These are phyloP conservation scores for Graphilbum ipis-grandicollis DNA, from an alignment of 2,329 filamentous ascomycete genomes.

Conservation along the genomic window DNA sequence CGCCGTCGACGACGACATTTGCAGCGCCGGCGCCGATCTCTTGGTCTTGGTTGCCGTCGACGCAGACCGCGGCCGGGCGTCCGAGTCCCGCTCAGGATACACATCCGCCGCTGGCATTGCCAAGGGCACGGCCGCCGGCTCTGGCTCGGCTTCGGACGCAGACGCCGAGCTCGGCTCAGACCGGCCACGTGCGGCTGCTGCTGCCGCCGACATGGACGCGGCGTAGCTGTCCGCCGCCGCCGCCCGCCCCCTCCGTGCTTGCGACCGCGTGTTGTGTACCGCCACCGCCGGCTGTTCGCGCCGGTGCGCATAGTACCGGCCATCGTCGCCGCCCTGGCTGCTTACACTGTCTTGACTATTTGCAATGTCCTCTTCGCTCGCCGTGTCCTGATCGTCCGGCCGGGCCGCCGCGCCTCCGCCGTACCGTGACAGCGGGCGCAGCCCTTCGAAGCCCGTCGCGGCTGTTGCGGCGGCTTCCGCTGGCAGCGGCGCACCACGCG, in stretches of 20 bases:
- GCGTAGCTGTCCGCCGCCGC: no score
- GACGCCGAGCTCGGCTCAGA: neutral
- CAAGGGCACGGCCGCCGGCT: no score
- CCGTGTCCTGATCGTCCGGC: conserved; percentile 10
- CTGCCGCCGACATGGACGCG: no score
- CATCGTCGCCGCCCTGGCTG: neutral
- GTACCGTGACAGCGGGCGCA: no score
- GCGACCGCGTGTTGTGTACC: neutral
- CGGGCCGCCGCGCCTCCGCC: no score
- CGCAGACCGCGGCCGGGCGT: no score
- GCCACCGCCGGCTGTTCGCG: neutral
- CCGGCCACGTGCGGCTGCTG: no score
- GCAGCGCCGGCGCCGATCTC: conserved; percentile 1
- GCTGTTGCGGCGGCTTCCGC: conserved; percentile 15
- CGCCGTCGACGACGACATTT: conserved; percentile 3
- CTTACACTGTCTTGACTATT: neutral
- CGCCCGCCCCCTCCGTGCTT: neutral
- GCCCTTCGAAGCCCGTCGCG: no score
- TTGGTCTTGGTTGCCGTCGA: conserved; percentile 10
- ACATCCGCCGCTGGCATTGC: no score
- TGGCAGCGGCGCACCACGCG: conserved; percentile 12
- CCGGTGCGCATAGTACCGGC: no score
- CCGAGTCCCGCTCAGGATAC: no score
- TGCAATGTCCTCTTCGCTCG: conserved; percentile 11
- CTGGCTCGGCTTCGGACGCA: no score